Percentiles rank a stretch among this genome's conserved stretches.
Conservation (phyloP, 164 flowering plant species). For the Litsea cubeba region DNA sequence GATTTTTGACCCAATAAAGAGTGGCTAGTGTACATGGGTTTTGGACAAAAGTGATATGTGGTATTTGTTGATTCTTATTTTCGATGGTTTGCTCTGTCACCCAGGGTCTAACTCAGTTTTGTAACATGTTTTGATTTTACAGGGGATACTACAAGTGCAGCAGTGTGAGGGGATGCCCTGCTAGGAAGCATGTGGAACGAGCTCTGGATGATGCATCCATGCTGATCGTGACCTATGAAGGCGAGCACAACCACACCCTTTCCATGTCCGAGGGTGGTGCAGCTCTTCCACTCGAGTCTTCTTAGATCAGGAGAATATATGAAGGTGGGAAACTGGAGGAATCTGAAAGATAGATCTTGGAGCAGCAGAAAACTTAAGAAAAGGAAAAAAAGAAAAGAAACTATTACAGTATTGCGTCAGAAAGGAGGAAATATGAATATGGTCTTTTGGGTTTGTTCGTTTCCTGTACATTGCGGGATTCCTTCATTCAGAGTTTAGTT, state of each 20-base stretch:
- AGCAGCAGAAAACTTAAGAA: not conserved
- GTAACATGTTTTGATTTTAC: constrained; percentile 8
- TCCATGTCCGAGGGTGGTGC: constrained; percentile 37
- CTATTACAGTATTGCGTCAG: not conserved
- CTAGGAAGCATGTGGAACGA: constrained; percentile 88
- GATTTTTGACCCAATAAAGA: too few relatives aligned
- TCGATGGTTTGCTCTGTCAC: not conserved
- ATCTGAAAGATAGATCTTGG: not conserved
- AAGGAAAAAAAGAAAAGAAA: not conserved
- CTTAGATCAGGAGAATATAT: not conserved
- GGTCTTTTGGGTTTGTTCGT: constrained; percentile 6
- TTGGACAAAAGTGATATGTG: too few relatives aligned
- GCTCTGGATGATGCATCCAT: constrained; percentile 79
- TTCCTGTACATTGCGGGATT: constrained; percentile 20
- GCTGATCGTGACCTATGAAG: constrained; percentile 89
- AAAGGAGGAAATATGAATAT: not conserved
- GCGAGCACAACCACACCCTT: constrained; percentile 75
- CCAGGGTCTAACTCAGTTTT: not conserved
- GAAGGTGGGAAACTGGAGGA: too few relatives aligned
- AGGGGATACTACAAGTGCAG: constrained; percentile 98
- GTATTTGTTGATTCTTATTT: too few relatives aligned
- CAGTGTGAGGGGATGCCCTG: constrained; percentile 87
- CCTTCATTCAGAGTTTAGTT: not conserved
- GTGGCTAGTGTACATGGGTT: too few relatives aligned
- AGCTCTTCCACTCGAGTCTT: constrained; percentile 3